A percentile compares a stretch with the other conserved stretches of the same genome.
These are phyloP conservation scores for Quercus lobata DNA, from an alignment of 331 rosid species.

Conservation along the genomic window DNA sequence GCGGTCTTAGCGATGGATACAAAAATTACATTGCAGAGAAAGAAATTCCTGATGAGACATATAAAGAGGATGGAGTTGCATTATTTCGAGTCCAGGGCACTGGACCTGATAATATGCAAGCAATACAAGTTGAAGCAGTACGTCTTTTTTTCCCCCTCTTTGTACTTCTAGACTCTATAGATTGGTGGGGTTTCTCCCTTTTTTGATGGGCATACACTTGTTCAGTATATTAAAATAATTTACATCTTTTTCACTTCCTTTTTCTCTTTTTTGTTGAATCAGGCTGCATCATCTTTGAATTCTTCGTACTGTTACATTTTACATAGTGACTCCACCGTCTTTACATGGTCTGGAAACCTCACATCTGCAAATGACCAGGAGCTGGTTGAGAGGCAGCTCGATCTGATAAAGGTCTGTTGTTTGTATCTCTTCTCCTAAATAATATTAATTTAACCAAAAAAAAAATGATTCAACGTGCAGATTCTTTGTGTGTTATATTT, in stretches of 20 bases:
- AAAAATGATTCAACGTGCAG: not conserved
- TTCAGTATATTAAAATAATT: slow-evolving; percentile 3
- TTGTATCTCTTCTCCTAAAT: not conserved
- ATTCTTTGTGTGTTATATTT: not conserved
- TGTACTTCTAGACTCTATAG: not conserved
- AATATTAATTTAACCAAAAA: not conserved
- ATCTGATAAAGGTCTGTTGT: slow-evolving; percentile 77
- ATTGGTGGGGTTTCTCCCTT: not conserved
- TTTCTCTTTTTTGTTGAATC: slow-evolving; percentile 20
- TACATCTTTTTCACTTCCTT: not conserved
- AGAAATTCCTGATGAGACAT: slow-evolving; percentile 79
- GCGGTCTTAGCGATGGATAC: slow-evolving; percentile 91
- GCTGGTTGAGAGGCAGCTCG: slow-evolving; percentile 86
- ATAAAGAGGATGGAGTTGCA: slow-evolving; percentile 77
- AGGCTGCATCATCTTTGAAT: slow-evolving; percentile 95
- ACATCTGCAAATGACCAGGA: slow-evolving; percentile 71
- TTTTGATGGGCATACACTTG: slow-evolving; percentile 5
- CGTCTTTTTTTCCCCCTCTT: slow-evolving; percentile 11
- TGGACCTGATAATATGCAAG: slow-evolving; percentile 98
- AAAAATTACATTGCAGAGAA: slow-evolving; percentile 56
- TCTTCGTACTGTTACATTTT: slow-evolving; percentile 84
- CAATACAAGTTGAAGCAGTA: slow-evolving; percentile 93
- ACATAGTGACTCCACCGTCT: slow-evolving; percentile 60
- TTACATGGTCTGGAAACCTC: slow-evolving; percentile 85
- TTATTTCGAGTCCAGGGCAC: slow-evolving; percentile 93